Evolutionary conservation across 108 stramenopile genomes (phyloP).

Genomic region (Parietichytrium sp.): DNA sequence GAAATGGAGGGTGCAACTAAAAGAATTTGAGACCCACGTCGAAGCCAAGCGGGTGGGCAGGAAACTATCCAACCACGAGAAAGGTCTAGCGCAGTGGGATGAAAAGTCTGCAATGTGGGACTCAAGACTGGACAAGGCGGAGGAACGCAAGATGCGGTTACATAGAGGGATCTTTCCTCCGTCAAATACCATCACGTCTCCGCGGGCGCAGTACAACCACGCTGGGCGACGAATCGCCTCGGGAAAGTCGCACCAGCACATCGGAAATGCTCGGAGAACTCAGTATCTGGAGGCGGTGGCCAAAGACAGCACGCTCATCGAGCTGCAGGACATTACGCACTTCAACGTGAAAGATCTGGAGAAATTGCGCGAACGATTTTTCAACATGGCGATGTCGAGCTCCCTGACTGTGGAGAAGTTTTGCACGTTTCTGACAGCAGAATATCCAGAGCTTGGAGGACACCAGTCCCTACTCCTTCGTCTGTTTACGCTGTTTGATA

Average conservation of each 20-base stretch:
- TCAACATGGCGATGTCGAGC: background rate
- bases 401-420: conserved; percentile 12
- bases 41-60: background rate
- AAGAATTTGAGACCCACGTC: background rate
- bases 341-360: background rate
- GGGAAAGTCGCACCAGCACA: background rate
- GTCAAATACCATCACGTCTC: background rate
- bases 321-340: conserved; percentile 10
- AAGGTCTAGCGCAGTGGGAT: conserved; percentile 5
- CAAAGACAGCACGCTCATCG: background rate
- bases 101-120: background rate
- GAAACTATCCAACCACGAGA: background rate
- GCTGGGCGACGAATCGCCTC: background rate
- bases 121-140: background rate
- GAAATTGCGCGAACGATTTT: background rate
- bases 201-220: background rate
- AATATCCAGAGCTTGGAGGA: conserved; percentile 14
- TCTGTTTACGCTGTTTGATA: conserved; percentile 26
- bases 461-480: conserved; percentile 29
- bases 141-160: background rate
- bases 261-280: background rate
- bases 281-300: conserved; percentile 12
- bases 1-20: background rate
- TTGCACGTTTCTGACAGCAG: conserved; percentile 2
- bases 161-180: background rate